Conservation (phyloP, 257 asterid species). For the Echites panduratus region DNA sequence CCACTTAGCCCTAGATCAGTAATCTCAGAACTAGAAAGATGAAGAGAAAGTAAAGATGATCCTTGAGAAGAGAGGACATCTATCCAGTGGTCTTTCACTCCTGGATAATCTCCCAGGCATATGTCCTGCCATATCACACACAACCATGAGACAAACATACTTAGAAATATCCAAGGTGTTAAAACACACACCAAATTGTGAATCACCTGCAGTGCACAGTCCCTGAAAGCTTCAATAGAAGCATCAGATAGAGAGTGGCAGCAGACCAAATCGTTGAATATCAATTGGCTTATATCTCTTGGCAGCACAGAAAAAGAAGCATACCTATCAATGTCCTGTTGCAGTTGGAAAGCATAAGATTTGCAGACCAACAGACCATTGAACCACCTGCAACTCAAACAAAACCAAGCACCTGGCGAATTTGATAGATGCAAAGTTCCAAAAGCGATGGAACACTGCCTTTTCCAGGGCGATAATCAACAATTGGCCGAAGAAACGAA, state of each 20-base stretch:
- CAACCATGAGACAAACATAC: slow-evolving; percentile 13
- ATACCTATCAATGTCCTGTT: slow-evolving; percentile 62
- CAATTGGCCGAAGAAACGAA: slow-evolving; percentile 40
- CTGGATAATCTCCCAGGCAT: slow-evolving; percentile 73
- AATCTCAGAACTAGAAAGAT: slow-evolving; percentile 75
- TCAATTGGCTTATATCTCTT: slow-evolving; percentile 86
- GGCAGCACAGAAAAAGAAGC: slow-evolving; percentile 75
- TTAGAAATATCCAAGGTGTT: slow-evolving; percentile 2
- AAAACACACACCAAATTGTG: background rate
- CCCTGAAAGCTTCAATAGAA: slow-evolving; percentile 67
- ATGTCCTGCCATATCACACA: slow-evolving; percentile 56
- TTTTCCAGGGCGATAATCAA: slow-evolving; percentile 42
- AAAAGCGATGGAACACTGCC: slow-evolving; percentile 59
- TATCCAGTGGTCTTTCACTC: slow-evolving; percentile 75
- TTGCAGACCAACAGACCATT: slow-evolving; percentile 16
- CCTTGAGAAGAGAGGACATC: slow-evolving; percentile 74
- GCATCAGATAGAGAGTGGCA: slow-evolving; percentile 52
- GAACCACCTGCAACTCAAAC: slow-evolving; percentile 7
- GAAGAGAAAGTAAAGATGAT: slow-evolving; percentile 64
- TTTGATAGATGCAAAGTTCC: slow-evolving; percentile 72
- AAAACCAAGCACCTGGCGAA: slow-evolving; percentile 46
- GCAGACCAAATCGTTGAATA: slow-evolving; percentile 73
- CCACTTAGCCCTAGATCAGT: slow-evolving; percentile 56
- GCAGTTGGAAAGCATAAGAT: slow-evolving; percentile 18
- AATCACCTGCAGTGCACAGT: slow-evolving; percentile 91